These are phyloP conservation scores for Hirsutella rhossiliensis DNA, from an alignment of 2,329 filamentous ascomycete species.

Conservation along the genomic window DNA sequence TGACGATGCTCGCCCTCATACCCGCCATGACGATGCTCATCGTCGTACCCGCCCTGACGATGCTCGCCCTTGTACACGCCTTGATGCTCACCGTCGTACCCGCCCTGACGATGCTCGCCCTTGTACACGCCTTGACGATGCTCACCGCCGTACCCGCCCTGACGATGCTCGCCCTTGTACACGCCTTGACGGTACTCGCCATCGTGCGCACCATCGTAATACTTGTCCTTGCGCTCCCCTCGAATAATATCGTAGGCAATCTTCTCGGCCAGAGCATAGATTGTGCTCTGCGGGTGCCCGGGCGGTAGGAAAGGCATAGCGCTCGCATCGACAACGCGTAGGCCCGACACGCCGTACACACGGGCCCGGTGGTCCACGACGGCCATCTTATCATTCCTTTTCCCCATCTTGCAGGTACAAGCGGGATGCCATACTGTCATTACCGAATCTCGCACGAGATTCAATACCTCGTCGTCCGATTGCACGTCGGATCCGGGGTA, in stretches of 20 bases:
- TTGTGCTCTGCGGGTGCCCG: constrained; percentile 1
- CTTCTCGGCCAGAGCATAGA: constrained; percentile 2
- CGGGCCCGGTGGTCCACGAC: background rate
- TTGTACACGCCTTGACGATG: no score
- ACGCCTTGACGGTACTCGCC: no score
- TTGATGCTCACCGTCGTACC: no score
- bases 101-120: no score
- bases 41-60: no score
- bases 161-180: no score
- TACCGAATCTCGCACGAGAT: constrained; percentile 20
- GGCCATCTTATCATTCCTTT: constrained; percentile 25
- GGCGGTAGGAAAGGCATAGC: background rate
- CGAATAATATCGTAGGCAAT: background rate
- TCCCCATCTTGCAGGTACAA: constrained; percentile 38
- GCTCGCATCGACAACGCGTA: constrained; percentile 1
- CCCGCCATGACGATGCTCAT: no score
- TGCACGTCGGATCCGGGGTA: constrained; percentile 3
- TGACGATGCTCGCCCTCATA: no score
- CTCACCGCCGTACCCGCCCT: no score
- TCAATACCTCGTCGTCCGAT: constrained; percentile 7
- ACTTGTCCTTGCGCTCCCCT: background rate
- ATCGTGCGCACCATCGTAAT: no score
- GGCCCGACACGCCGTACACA: background rate
- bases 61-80: no score
- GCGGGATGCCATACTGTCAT: constrained; percentile 40